Conservation (phyloP, 1,284 basidiomycete species). For the Ceratobasidium theobromae region DNA sequence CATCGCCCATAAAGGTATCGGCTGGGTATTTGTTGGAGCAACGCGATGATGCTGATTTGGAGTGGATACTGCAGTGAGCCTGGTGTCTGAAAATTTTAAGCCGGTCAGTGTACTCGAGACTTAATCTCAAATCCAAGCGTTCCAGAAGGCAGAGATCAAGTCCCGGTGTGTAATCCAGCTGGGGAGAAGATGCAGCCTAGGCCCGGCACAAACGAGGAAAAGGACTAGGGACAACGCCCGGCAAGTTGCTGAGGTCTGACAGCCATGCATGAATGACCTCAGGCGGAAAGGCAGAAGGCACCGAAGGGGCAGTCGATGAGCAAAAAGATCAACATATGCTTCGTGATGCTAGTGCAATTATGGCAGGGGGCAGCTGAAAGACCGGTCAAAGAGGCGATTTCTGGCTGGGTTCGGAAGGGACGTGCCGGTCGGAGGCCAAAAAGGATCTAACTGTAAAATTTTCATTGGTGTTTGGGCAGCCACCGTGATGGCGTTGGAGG, state of each 20-base stretch:
- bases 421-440: constrained; percentile 24
- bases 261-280: neutral
- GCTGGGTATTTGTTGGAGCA: constrained; percentile 15
- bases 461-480: constrained; percentile 9
- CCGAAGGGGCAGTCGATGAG: constrained; percentile 21
- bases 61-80: neutral
- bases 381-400: constrained; percentile 11
- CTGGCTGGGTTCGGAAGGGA: constrained; percentile 15
- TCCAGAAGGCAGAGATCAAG: constrained; percentile 17
- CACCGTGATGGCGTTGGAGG: neutral
- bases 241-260: constrained; percentile 14
- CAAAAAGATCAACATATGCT: neutral
- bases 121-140: neutral
- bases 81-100: constrained; percentile 17
- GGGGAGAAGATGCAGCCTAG: neutral
- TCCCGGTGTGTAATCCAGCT: neutral
- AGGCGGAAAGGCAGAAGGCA: constrained; percentile 16
- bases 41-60: neutral
- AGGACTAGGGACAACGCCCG: neutral
- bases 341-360: constrained; percentile 6
- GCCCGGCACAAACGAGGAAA: neutral
- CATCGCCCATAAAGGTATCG: constrained; percentile 19
- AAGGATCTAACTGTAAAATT: constrained; percentile 20
- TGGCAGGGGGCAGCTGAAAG: neutral
- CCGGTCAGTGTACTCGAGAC: neutral